A percentile compares a stretch with the other conserved stretches of the same genome.
Conservation (phyloP, 345 rosid genomes). For the Eucalyptus grandis region DNA sequence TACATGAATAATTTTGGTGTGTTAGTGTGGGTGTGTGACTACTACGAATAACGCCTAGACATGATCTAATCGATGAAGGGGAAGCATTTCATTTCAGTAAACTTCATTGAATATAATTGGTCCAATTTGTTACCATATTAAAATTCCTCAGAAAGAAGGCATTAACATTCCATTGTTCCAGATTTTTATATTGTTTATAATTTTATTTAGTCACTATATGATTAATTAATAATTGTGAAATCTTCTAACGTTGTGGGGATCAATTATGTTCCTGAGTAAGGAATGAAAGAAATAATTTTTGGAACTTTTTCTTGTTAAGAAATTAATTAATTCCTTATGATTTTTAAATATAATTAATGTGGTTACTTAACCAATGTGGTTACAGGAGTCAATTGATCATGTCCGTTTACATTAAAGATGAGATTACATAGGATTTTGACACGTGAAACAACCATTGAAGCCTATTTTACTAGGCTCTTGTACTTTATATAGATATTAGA, state of each 20-base stretch:
- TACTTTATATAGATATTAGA: too few relatives aligned
- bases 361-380: too few relatives aligned
- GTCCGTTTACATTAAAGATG: neutral
- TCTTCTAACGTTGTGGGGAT: neutral
- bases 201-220: neutral
- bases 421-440: neutral
- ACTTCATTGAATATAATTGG: neutral
- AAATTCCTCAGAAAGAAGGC: neutral
- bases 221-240: neutral
- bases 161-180: neutral
- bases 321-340: neutral
- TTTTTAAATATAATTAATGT: neutral
- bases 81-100: neutral
- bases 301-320: neutral
- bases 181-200: neutral
- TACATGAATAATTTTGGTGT: neutral
- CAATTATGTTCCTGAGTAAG: neutral
- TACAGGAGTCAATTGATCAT: neutral
- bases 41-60: neutral
- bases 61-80: neutral
- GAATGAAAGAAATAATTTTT: too few relatives aligned
- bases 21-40: neutral
- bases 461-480: neutral
- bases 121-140: neutral
- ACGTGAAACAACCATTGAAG: neutral